These are phyloP conservation scores for Alternaria sp. DNA, from an alignment of 2,329 filamentous ascomycete species.

Conservation along the genomic window DNA sequence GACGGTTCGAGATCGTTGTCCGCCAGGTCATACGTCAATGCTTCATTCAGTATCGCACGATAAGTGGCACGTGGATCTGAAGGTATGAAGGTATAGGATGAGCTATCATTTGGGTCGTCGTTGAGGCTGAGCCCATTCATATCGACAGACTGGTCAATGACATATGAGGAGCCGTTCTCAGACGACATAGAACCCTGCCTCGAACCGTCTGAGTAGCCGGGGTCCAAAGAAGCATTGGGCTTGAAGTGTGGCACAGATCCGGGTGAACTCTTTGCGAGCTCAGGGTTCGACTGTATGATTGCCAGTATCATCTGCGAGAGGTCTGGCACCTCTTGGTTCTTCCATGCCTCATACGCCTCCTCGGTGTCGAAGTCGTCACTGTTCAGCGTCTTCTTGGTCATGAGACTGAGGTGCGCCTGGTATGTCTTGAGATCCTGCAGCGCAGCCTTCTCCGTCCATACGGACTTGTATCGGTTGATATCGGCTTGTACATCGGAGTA, in stretches of 20 bases:
- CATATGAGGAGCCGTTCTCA: constrained; percentile 57
- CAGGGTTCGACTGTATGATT: constrained; percentile 83
- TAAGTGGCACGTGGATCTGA: constrained; percentile 82
- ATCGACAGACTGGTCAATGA: constrained; percentile 72
- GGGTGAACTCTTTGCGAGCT: constrained; percentile 78
- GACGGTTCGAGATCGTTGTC: constrained; percentile 60
- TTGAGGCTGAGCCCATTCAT: constrained; percentile 69
- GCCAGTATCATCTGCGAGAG: constrained; percentile 93
- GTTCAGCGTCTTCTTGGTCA: constrained; percentile 76
- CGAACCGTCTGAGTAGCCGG: constrained; percentile 55
- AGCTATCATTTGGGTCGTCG: constrained; percentile 60
- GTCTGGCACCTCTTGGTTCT: constrained; percentile 84
- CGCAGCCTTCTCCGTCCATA: constrained; percentile 92
- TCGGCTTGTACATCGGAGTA: constrained; percentile 83
- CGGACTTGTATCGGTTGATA: constrained; percentile 77
- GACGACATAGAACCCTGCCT: constrained; percentile 55
- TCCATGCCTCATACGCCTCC: constrained; percentile 88
- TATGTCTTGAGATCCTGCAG: constrained; percentile 92
- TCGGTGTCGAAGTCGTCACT: constrained; percentile 89
- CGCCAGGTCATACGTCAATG: constrained; percentile 67
- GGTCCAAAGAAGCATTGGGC: constrained; percentile 49
- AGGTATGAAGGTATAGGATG: constrained; percentile 88
- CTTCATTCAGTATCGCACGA: constrained; percentile 79
- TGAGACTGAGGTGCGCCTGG: constrained; percentile 83
- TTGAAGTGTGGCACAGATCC: constrained; percentile 65